Conservation (phyloP, 2,329 filamentous ascomycete species). For the Alternaria longipes region DNA sequence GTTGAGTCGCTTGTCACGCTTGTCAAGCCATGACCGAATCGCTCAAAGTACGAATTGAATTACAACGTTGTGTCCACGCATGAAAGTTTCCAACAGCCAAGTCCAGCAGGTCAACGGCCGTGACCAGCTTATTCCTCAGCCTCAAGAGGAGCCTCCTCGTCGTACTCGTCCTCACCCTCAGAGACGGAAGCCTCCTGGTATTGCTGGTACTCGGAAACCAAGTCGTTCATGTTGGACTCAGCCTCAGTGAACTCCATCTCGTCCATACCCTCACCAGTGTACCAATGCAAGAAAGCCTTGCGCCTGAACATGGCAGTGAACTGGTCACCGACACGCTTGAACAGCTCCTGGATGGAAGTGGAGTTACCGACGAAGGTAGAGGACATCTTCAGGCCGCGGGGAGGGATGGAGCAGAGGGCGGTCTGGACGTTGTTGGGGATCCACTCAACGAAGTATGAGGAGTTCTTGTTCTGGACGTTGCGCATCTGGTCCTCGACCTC, state of each 20-base stretch:
- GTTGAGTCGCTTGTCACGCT: conserved; percentile 31
- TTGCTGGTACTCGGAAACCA: conserved; percentile 99
- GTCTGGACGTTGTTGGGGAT: conserved; percentile 99
- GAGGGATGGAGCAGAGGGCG: conserved; percentile 97
- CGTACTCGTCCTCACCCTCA: conserved; percentile 96
- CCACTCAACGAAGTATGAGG: conserved; percentile 99
- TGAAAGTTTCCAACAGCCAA: conserved; percentile 28
- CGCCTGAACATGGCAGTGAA: conserved; percentile 99
- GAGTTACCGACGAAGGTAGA: conserved; percentile 99
- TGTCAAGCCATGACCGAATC: conserved; percentile 22
- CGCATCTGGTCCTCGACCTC: conserved; percentile 99
- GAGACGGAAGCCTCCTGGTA: conserved; percentile 99
- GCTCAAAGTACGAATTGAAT: conserved; percentile 41
- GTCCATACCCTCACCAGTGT: conserved; percentile 99
- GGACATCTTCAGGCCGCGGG: conserved; percentile 98
- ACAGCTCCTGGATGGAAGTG: conserved; percentile 99
- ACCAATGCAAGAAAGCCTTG: conserved; percentile 99
- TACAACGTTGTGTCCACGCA: conserved; percentile 21
- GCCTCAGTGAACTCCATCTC: conserved; percentile 99
- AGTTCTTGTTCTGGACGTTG: conserved; percentile 99
- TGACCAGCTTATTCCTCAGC: conserved; percentile 66
- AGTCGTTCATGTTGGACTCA: conserved; percentile 99
- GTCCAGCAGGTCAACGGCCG: conserved; percentile 27
- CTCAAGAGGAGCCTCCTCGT: conserved; percentile 80
- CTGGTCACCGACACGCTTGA: conserved; percentile 99